A percentile compares a stretch with the other conserved stretches of the same genome.
Evolutionary conservation across 352 stramenopile species (phyloP).

Genomic region (Phytophthora multivora): DNA sequence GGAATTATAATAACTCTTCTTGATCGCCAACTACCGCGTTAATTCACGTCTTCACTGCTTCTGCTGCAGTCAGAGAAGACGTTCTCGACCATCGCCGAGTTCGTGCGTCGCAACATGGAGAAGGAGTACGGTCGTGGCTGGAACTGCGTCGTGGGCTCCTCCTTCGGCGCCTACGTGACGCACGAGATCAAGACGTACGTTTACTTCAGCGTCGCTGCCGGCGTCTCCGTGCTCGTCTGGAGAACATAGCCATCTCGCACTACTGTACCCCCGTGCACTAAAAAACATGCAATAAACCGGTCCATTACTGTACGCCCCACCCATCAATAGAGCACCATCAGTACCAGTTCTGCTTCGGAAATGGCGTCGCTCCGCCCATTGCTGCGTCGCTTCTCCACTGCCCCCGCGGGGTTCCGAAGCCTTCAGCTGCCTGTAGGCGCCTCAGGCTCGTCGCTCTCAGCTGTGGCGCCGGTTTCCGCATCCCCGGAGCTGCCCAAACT

Average conservation of each 20-base stretch:
- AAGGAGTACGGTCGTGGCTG: slow-evolving; percentile 92
- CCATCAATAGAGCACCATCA: slow-evolving; percentile 6
- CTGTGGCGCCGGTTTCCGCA: slow-evolving; percentile 28
- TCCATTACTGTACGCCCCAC: slow-evolving; percentile 8
- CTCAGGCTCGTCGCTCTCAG: slow-evolving; percentile 52
- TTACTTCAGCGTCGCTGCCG: slow-evolving; percentile 93
- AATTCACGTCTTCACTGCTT: neutral
- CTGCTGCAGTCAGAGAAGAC: slow-evolving; percentile 85
- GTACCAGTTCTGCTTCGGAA: neutral
- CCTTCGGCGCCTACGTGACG: slow-evolving; percentile 93
- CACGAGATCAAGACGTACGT: slow-evolving; percentile 97
- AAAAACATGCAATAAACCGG: slow-evolving; percentile 15
- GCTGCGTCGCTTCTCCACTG: slow-evolving; percentile 25
- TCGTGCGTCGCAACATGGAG: slow-evolving; percentile 92
- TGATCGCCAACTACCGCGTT: neutral
- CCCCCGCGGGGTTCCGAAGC: slow-evolving; percentile 25
- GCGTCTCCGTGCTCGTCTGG: slow-evolving; percentile 93
- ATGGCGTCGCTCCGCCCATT: slow-evolving; percentile 20
- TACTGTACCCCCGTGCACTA: neutral
- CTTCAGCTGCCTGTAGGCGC: slow-evolving; percentile 43
- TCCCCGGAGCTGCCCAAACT: slow-evolving; percentile 35
- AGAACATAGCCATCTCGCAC: slow-evolving; percentile 50
- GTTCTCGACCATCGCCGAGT: slow-evolving; percentile 91
- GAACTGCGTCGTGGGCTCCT: slow-evolving; percentile 93
- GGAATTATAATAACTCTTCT: neutral